These are phyloP conservation scores for Amaranthus hypochondriacus DNA, from an alignment of 148 eudicot genomes.

Conservation along the genomic window DNA sequence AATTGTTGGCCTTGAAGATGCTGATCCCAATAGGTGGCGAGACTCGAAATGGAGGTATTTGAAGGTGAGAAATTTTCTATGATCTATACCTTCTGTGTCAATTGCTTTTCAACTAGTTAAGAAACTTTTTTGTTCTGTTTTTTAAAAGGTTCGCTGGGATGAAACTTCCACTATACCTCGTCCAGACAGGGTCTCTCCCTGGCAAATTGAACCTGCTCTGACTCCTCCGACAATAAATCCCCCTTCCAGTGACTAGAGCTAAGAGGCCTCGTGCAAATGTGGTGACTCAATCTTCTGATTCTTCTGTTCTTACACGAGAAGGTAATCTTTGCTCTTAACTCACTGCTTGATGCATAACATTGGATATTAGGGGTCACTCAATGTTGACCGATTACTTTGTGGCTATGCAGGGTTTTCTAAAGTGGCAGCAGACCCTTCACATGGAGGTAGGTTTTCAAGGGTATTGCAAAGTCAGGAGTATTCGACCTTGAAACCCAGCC, in stretches of 20 bases:
- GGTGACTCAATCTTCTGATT: constrained; percentile 60
- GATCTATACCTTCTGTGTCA: too few relatives aligned
- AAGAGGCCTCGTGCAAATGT: constrained; percentile 77
- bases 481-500: constrained; percentile 55
- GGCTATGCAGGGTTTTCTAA: constrained; percentile 50
- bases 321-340: constrained; percentile 36
- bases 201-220: constrained; percentile 90
- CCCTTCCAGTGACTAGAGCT: constrained; percentile 68
- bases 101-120: neutral
- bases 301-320: constrained; percentile 80
- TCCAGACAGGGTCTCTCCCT: constrained; percentile 92
- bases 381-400: neutral
- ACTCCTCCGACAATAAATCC: constrained; percentile 78
- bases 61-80: constrained; percentile 41
- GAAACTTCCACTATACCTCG: constrained; percentile 82
- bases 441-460: constrained; percentile 58
- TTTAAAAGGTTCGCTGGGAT: constrained; percentile 90
- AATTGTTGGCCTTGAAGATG: constrained; percentile 84
- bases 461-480: constrained; percentile 93
- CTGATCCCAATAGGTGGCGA: constrained; percentile 70
- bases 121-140: neutral
- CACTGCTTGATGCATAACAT: neutral
- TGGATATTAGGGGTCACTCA: neutral
- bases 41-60: constrained; percentile 92
- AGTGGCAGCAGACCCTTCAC: constrained; percentile 53